Evolutionary conservation across 768 basidiomycete genomes (phyloP).

Genomic region (Gymnopilus junonius): DNA sequence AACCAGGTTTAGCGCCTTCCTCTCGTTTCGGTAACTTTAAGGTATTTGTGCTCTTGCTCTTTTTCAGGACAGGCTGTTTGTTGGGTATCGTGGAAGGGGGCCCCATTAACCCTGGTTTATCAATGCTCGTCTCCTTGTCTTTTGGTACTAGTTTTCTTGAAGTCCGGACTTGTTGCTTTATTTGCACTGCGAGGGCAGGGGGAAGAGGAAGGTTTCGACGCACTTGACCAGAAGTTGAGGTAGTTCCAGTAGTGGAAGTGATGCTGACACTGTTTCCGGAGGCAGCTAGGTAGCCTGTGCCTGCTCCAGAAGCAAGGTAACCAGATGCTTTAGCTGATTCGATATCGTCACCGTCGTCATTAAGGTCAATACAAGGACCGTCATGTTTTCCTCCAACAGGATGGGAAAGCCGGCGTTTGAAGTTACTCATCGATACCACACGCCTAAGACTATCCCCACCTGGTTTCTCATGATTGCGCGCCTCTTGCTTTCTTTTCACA

Average conservation of each 20-base stretch:
- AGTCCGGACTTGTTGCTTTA: constrained; percentile 71
- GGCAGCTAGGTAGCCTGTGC: constrained; percentile 61
- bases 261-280: constrained; percentile 95
- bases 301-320: constrained; percentile 33
- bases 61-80: constrained; percentile 58
- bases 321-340: constrained; percentile 74
- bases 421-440: constrained; percentile 75
- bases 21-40: constrained; percentile 77
- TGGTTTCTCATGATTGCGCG: constrained; percentile 31
- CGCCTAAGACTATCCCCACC: constrained; percentile 62
- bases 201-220: constrained; percentile 55
- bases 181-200: constrained; percentile 53
- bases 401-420: constrained; percentile 57
- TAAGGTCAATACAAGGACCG: constrained; percentile 18
- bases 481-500: constrained; percentile 43
- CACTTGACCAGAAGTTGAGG: constrained; percentile 60
- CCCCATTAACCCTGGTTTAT: constrained; percentile 58
- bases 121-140: constrained; percentile 22
- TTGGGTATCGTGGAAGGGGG: constrained; percentile 67
- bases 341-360: constrained; percentile 47
- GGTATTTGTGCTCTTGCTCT: constrained; percentile 83
- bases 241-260: constrained; percentile 90
- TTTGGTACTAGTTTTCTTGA: constrained; percentile 53
- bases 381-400: constrained; percentile 30
- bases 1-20: constrained; percentile 90